A percentile compares a stretch with the other conserved stretches of the same genome.
Conservation (phyloP, 495 filamentous ascomycete genomes). For the Choiromyces venosus region DNA sequence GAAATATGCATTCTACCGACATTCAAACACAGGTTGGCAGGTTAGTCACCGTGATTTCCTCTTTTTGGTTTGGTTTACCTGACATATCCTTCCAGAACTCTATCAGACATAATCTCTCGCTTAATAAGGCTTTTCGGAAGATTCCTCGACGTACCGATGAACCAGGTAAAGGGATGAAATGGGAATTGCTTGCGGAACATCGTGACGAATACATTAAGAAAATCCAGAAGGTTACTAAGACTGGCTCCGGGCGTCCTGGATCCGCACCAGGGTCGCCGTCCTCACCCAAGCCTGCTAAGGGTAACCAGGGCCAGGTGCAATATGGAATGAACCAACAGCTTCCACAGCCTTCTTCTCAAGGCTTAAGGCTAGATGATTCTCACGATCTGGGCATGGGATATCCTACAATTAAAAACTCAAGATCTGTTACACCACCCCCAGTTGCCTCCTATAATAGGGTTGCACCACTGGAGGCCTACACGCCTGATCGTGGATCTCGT, state of each 20-base stretch:
- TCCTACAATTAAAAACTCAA: constrained; percentile 44
- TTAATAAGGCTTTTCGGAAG: constrained; percentile 90
- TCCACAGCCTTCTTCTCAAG: constrained; percentile 26
- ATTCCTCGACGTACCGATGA: constrained; percentile 86
- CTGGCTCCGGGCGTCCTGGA: constrained; percentile 20
- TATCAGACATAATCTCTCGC: constrained; percentile 89
- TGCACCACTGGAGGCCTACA: constrained; percentile 51
- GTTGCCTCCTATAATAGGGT: constrained; percentile 45
- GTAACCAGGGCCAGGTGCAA: constrained; percentile 15
- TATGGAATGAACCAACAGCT: constrained; percentile 27
- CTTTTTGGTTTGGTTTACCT: constrained; percentile 5
- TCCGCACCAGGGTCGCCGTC: constrained; percentile 34
- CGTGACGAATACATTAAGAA: constrained; percentile 71
- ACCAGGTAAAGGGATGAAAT: constrained; percentile 98
- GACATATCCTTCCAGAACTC: constrained; percentile 61
- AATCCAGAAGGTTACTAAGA: constrained; percentile 33
- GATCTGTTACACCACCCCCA: constrained; percentile 49
- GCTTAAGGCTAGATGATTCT: constrained; percentile 33
- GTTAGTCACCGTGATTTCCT: constrained; percentile 46
- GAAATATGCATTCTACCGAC: constrained; percentile 83
- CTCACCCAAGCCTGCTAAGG: constrained; percentile 29
- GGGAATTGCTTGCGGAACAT: constrained; percentile 75
- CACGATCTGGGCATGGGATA: constrained; percentile 31
- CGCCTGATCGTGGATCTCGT: constrained; percentile 53
- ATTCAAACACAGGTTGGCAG: constrained; percentile 84